Base-by-base conservation (phyloP, 169 alveolate genomes). In the Eimeria praecox region DNA sequence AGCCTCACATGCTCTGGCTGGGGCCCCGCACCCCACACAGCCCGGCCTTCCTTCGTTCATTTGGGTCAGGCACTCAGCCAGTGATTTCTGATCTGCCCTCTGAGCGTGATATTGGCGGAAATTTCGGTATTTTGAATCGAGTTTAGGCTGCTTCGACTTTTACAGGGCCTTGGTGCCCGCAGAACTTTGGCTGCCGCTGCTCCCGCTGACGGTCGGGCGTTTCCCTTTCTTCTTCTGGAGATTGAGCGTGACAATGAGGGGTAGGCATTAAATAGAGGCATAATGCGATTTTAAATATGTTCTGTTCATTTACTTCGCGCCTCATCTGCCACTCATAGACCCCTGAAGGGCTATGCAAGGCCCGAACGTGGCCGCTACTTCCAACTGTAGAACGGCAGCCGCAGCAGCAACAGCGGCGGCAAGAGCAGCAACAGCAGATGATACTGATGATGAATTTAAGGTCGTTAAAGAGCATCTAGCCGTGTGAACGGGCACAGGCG, bases 21-120 rank as follows among this genome's bases (percentile, higher is more conserved):
- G 66, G 66, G 66, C 66, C 66, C 66, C 66, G 66, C 66, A 56
- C 66, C 66, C 66, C 66, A 56, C 66, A 56, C 66, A 56, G 66
- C 66, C 66, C 66, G 66, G 3, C 24, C 66, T 56, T 56, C 66
- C 66, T 18, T 56, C n/a, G 24, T 56, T 20, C 66, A n/a, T 56
- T 56, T 56, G 66, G 66, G 10, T 20, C 24, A 2, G 10, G 5
- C 66, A 20, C n/a, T 5, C 18, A 14, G 66, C 66, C 24, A 16
- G 66, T 27, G 27, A 56, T 2, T 56, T 14, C 24, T 20, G 66
- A 56, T 2, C 20, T 56, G 66, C 66, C 66, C 8, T 56, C 4
- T 56, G n/a, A 20, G 3, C 20, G 66, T 27, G 3, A 14, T 56
- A n/a, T 56, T 14, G 20, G 24, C 20, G 24, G 20, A 56, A 27